Evolutionary conservation across 2,329 filamentous ascomycete genomes (phyloP).

Genomic region (Sclerotinia borealis): DNA sequence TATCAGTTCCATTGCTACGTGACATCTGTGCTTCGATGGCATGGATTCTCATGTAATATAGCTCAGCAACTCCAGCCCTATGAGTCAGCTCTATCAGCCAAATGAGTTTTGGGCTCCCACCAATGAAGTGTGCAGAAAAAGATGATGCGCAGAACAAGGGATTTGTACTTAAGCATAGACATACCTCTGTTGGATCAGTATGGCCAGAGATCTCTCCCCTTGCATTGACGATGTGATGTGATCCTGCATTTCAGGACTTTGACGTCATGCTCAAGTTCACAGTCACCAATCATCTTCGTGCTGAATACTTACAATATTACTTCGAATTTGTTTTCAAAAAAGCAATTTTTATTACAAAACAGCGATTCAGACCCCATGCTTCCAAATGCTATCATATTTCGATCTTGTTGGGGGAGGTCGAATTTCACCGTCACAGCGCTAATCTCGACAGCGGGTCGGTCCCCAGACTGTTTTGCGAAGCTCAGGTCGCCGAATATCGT

Average conservation of each 20-base stretch:
- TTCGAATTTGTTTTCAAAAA: not conserved
- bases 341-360: not conserved
- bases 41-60: conserved; percentile 1
- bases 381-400: not conserved
- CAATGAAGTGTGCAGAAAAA: not conserved
- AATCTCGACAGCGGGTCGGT: not conserved
- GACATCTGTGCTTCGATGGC: conserved; percentile 5
- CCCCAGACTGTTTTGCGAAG: not conserved
- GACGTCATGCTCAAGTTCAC: not conserved
- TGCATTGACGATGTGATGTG: not conserved
- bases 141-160: not conserved
- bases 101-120: not conserved
- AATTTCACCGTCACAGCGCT: not conserved
- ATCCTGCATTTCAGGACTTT: not conserved
- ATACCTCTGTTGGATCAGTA: not conserved
- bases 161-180: not conserved
- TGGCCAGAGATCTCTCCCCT: not conserved
- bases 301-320: not conserved
- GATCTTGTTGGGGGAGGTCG: not conserved
- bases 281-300: not conserved
- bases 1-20: not conserved
- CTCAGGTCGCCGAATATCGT: conserved; percentile 8
- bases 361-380: not conserved
- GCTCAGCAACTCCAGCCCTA: conserved; percentile 7
- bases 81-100: not conserved